A percentile compares a stretch with the other conserved stretches of the same genome.
Conservation (phyloP, 1,284 basidiomycete species). For the Irpex sp. region DNA sequence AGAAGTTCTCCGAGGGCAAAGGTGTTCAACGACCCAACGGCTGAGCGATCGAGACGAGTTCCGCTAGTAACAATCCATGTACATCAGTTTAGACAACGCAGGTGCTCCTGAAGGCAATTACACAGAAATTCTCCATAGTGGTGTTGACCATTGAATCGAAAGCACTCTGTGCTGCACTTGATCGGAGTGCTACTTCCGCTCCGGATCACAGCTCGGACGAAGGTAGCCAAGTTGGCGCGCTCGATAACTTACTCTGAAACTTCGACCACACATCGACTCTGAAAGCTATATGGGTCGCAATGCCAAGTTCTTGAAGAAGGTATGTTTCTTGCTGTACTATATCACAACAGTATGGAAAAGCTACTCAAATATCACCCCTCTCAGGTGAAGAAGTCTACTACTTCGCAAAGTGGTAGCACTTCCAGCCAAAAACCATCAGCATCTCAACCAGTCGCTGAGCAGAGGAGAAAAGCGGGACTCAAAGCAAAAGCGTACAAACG, state of each 20-base stretch:
- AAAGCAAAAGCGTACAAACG: slow-evolving; percentile 31
- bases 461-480: slow-evolving; percentile 44
- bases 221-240: neutral
- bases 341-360: neutral
- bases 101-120: too few species aligned
- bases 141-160: too few species aligned
- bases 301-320: slow-evolving; percentile 26
- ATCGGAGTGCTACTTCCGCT: too few species aligned
- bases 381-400: slow-evolving; percentile 21
- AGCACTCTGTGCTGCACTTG: too few species aligned
- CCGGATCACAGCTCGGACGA: too few species aligned
- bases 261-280: neutral
- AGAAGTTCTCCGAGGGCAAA: too few species aligned
- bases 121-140: too few species aligned
- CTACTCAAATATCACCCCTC: neutral
- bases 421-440: slow-evolving; percentile 12
- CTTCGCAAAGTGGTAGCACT: slow-evolving; percentile 6
- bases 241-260: neutral
- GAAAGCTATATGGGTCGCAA: slow-evolving; percentile 22
- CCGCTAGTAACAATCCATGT: too few species aligned
- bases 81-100: too few species aligned
- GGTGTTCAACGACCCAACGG: too few species aligned
- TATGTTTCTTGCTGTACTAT: neutral
- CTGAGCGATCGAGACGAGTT: too few species aligned
- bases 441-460: slow-evolving; percentile 16